phyloP scores from a whole-genome alignment of 345 rosid species.

The Hibiscus syriacus region DNA sequence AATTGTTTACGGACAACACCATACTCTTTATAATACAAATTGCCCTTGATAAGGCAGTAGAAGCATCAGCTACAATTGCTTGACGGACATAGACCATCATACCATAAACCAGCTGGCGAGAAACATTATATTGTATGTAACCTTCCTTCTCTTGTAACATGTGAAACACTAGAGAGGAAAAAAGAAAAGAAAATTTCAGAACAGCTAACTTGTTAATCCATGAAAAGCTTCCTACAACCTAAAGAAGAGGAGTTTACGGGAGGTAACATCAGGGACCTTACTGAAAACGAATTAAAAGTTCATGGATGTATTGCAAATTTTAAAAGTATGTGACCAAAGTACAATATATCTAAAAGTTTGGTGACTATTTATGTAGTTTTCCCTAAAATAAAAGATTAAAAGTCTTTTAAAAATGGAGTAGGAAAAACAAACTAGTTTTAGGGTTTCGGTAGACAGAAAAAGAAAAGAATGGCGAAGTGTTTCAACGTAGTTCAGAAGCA shows the following conservation, averaged over 20 bases:
- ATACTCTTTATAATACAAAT: conserved; percentile 91
- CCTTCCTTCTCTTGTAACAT: conserved; percentile 91
- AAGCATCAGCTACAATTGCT: conserved; percentile 80
- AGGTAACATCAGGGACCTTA: too few relatives aligned
- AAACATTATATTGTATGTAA: conserved; percentile 65
- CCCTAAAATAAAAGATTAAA: too few relatives aligned
- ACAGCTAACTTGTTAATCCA: neutral
- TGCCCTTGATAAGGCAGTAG: conserved; percentile 74
- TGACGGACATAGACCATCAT: conserved; percentile 93
- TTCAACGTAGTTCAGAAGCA: conserved; percentile 70
- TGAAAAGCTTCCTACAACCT: too few relatives aligned
- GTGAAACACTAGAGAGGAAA: conserved; percentile 43
- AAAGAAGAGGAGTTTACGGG: too few relatives aligned
- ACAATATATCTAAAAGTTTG: too few relatives aligned
- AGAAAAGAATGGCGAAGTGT: conserved; percentile 52
- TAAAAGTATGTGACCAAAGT: too few relatives aligned
- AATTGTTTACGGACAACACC: conserved; percentile 96
- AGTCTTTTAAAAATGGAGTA: too few relatives aligned
- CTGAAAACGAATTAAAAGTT: too few relatives aligned
- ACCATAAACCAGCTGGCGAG: conserved; percentile 83
- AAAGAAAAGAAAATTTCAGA: too few relatives aligned
- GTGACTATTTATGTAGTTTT: too few relatives aligned
- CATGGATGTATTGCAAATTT: too few relatives aligned
- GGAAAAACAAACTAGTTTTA: neutral
- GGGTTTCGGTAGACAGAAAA: neutral